Base-by-base conservation (phyloP, 805 yeast genomes). In the Pichia cabralensis region DNA sequence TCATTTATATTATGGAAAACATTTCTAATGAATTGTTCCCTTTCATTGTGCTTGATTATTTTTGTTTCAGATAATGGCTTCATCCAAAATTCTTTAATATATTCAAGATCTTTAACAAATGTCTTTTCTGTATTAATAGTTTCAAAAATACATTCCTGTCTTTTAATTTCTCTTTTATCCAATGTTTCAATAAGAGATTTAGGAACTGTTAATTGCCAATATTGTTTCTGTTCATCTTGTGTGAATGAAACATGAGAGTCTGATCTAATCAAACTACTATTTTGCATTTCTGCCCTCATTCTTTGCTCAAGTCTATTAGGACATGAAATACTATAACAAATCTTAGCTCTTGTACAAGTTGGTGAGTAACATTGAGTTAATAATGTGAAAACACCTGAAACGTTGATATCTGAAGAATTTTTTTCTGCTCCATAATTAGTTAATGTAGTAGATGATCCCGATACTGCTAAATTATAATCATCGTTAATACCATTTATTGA, bases 361-460 rank as follows among this genome's bases (percentile, higher is more conserved):
- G 98, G 95, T 0, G 96, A 86, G 52, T 92, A 92, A 60, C 98
- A 92, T 51, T 88, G 95, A 0, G 96, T 83, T 42, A 92, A 64
- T 28, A 89, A 62, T 1, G 96, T 89, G 51, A 89, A 92, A 4
- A 92, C 95, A 46, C 98, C 98, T 55, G 83, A 83, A 9, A 85
- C 86, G 4, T 53, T 45, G 10, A 43, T 42, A 15, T 38, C 41
- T 2, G 31, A 4, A 33, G 22, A 25, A 16, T 29, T 30, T 26
- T 21, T 38, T 30, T 27, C 22, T 11, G 31, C 32, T n/a, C 30
- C 24, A 3, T 26, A 8, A n/a, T 27, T 33, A 19, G 36, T 28
- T 15, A 30, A 23, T 7, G 36, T 21, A 15, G 22, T 8, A 10
- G 28, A 14, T 16, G 29, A 35, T 22, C 39, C 43, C 4, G 31